Evolutionary conservation across 208 protist species (phyloP), one percentile per base, ranked within the genome.

Genomic region (Trypanosomatidae sp.): DNA sequence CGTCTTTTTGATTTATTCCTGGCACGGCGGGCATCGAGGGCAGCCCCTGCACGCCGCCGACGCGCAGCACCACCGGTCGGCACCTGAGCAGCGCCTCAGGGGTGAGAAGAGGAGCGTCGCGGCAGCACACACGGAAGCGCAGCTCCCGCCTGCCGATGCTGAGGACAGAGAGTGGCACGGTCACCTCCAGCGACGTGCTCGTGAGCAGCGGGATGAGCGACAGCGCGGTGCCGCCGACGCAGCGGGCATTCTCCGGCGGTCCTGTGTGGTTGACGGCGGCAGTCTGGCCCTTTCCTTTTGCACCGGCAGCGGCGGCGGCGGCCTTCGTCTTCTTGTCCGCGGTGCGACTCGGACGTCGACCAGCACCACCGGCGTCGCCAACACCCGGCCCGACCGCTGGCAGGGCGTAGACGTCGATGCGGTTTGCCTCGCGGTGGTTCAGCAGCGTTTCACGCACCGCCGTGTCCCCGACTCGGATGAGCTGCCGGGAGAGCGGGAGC

Each of bases 361-460:
- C n/a, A n/a, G n/a, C n/a, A n/a, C n/a, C 62, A 22, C 62, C 66
- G 9, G 46, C n/a, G 1, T 64, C 66, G 3, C 69, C 55, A 10
- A 30, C 62, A 64, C 33, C 56, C n/a, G n/a, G n/a, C 22, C 33
- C 66, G n/a, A 13, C n/a, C 13, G 22, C 19, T 3, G 70, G 58
- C 5, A 75, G 52, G 1, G n/a, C 12, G 58, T 70, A 81, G 25
- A 81, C 71, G 59, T 81, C 77, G 30, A 81, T 44, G 59, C 70
- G 71, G 22, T 76, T 67, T 0, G 77, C 77, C 36, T 60, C 56
- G 66, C 58, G n/a, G 25, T 59, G 41, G 46, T 76, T 76, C 9
- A 76, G 59, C 44, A 76, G 33, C 49, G 65, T 62, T 3, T 81
- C 46, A 19, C 64, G 71, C 10, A 17, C 50, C 0, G 71, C 33